Evolutionary conservation across 805 yeast species (phyloP), one percentile per base, ranked within the genome.

Genomic region (Sugiyamaella marilandica): DNA sequence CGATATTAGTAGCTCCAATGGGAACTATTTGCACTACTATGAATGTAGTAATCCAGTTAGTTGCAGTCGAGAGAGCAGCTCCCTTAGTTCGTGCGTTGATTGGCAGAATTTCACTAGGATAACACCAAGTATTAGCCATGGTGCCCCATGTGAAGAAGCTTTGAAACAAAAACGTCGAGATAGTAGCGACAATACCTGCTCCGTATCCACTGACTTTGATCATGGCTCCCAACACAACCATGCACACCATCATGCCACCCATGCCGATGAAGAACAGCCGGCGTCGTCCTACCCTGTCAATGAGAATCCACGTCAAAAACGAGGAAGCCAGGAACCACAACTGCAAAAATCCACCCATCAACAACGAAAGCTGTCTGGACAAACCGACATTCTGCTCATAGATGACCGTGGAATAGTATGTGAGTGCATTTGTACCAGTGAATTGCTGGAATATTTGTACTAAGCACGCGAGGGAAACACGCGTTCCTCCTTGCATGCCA

Each of bases 1-100:
- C 3, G 4, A 34, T 3, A 34, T 34, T 34, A 3, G 14, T 9
- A 4, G 8, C 39, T 34, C 39, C 39, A n/a, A 8, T 34, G 8
- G 39, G 39, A n/a, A 48, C 32, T 5, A 46, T 46, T 14, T 5
- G 8, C 4, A 31, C 34, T n/a, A 83, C 81, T 50, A 81, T 73
- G 59, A 81, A 83, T 65, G 82, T 82, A 59, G 74, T 74, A 21
- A 78, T 67, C 86, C 87, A 83, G 68, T 82, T 82, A 51, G 80
- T 72, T 51, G 83, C 81, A 5, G 86, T 81, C 10, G 84, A 78
- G 29, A 81, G 67, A 21, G 84, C 83, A 34, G 49, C 45, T 2
- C 49, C 49, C 5, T 7, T 46, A 7, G 9, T 14, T 4, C 49
- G 24, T 5, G 5, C 34, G 4, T 36, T 5, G 5, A 46, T 5